A percentile compares a stretch with the other conserved stretches of the same genome.
phyloP scores from a whole-genome alignment of 2,329 filamentous ascomycete genomes.

The Alternaria sp. region DNA sequence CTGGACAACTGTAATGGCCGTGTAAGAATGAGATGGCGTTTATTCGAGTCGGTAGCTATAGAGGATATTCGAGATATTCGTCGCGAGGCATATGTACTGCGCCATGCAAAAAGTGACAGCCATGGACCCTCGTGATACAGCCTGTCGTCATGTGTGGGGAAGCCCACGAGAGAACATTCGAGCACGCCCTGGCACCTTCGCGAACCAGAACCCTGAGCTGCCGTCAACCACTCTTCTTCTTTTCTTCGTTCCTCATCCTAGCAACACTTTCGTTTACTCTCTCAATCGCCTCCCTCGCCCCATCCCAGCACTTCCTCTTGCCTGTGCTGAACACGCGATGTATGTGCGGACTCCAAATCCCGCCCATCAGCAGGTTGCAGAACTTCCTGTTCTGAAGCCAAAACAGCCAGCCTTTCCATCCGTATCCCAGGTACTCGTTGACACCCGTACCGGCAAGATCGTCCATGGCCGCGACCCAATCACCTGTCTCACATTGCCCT shows the following conservation, averaged over 20 bases:
- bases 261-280: conserved; percentile 24
- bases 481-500: conserved; percentile 20
- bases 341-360: conserved; percentile 51
- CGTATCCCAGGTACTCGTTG: conserved; percentile 53
- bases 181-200: conserved; percentile 8
- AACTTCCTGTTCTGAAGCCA: conserved; percentile 51
- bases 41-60: not conserved
- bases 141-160: conserved; percentile 17
- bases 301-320: conserved; percentile 51
- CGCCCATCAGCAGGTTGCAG: conserved; percentile 49
- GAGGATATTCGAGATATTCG: not conserved
- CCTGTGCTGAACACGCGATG: conserved; percentile 50
- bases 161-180: conserved; percentile 13
- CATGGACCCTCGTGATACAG: not conserved
- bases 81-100: not conserved
- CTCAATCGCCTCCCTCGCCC: conserved; percentile 47
- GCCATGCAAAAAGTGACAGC: not conserved
- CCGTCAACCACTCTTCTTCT: not conserved
- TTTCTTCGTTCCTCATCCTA: not conserved
- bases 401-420: conserved; percentile 50
- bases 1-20: not conserved
- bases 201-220: not conserved
- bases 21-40: not conserved
- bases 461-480: conserved; percentile 52
- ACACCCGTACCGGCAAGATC: conserved; percentile 51